These are phyloP conservation scores for Kitagawia praeruptora DNA, from an alignment of 129 eudicot species.

Conservation along the genomic window DNA sequence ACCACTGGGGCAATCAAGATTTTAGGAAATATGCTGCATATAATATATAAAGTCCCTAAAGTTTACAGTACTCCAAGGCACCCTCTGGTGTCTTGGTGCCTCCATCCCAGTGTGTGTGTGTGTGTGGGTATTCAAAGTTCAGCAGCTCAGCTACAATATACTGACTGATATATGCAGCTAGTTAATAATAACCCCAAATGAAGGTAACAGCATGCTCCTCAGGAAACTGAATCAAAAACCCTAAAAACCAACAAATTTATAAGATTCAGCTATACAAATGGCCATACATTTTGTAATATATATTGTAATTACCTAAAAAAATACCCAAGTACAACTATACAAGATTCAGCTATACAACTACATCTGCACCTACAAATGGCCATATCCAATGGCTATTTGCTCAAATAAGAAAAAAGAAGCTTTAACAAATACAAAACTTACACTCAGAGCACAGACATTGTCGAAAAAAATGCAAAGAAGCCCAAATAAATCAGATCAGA, in stretches of 20 bases:
- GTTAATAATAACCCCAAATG: background rate
- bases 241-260: too few species aligned
- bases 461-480: constrained; percentile 16
- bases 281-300: too few species aligned
- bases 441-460: background rate
- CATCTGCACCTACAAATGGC: constrained; percentile 9
- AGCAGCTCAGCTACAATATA: background rate
- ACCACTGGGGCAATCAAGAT: background rate
- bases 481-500: constrained; percentile 12
- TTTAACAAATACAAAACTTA: background rate
- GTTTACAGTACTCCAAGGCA: background rate
- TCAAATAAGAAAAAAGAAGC: constrained; percentile 5
- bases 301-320: background rate
- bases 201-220: background rate
- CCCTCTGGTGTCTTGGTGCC: background rate
- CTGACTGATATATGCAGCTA: background rate
- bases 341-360: constrained; percentile 3
- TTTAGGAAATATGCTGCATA: background rate
- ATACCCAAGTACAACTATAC: background rate
- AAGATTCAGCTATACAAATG: too few species aligned
- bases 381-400: constrained; percentile 21
- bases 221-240: background rate
- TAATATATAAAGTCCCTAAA: background rate
- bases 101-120: background rate
- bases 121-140: background rate